A percentile compares a stretch with the other conserved stretches of the same genome.
Conservation (phyloP, 805 yeast genomes). For the Candida pini region DNA sequence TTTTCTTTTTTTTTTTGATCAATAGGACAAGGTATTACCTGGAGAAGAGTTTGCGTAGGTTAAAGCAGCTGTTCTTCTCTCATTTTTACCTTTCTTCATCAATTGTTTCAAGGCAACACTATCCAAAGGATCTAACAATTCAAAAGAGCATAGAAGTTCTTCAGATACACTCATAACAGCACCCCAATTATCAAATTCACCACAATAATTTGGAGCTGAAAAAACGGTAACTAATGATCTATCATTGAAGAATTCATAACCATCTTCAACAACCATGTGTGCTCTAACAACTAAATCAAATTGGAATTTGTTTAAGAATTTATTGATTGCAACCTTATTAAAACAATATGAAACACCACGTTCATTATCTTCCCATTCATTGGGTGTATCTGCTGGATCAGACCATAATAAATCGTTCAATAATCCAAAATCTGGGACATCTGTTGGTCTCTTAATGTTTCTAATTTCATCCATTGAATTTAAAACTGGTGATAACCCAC, state of each 20-base stretch:
- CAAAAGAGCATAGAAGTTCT: constrained; percentile 88
- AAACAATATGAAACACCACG: constrained; percentile 80
- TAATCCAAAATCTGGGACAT: constrained; percentile 78
- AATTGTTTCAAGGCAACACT: constrained; percentile 89
- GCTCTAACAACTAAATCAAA: constrained; percentile 82
- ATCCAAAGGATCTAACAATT: constrained; percentile 88
- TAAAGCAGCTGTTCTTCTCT: constrained; percentile 57
- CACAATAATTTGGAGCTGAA: constrained; percentile 73
- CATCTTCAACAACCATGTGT: constrained; percentile 84
- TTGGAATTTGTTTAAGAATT: constrained; percentile 66
- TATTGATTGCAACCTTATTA: constrained; percentile 73
- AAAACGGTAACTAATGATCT: constrained; percentile 67
- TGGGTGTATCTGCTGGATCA: constrained; percentile 76
- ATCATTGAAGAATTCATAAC: constrained; percentile 72
- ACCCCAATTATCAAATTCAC: constrained; percentile 92
- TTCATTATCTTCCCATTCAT: constrained; percentile 87
- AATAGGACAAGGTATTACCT: constrained; percentile 10
- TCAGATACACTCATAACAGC: constrained; percentile 97
- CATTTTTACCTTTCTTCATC: constrained; percentile 90
- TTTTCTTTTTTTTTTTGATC: not conserved
- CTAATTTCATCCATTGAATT: constrained; percentile 71
- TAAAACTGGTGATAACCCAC: constrained; percentile 74
- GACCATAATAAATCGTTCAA: constrained; percentile 77
- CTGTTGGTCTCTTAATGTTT: constrained; percentile 74
- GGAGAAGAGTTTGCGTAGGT: constrained; percentile 18